Conservation (phyloP, 2,329 filamentous ascomycete species). For the Phialocephala sp. region DNA sequence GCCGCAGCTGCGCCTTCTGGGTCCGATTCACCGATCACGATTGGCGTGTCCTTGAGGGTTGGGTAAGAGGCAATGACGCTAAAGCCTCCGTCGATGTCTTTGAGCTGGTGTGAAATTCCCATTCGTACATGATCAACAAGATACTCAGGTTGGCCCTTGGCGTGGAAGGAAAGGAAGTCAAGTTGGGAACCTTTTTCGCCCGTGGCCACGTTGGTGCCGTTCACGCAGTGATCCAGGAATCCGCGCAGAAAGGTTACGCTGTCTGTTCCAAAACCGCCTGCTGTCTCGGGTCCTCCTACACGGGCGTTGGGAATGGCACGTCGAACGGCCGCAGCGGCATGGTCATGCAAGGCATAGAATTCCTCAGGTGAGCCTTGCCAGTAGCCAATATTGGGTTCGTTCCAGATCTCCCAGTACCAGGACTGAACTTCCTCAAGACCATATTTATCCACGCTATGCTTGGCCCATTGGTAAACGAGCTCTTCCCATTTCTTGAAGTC, state of each 20-base stretch:
- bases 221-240: background rate
- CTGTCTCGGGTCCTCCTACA: background rate
- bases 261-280: background rate
- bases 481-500: background rate
- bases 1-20: background rate
- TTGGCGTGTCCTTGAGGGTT: background rate
- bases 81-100: background rate
- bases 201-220: background rate
- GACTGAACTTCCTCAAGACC: background rate
- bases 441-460: background rate
- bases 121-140: background rate
- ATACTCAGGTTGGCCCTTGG: background rate
- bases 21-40: slow-evolving; percentile 5
- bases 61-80: background rate
- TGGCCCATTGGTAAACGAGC: background rate
- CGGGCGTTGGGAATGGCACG: background rate
- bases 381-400: slow-evolving; percentile 2
- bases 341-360: background rate
- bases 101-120: background rate
- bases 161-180: background rate
- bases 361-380: background rate
- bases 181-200: background rate
- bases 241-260: background rate
- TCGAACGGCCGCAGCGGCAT: background rate
- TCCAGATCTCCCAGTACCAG: slow-evolving; percentile 8